These are phyloP conservation scores for Talaromyces sp. DNA, from an alignment of 2,329 filamentous ascomycete species.

Conservation along the genomic window DNA sequence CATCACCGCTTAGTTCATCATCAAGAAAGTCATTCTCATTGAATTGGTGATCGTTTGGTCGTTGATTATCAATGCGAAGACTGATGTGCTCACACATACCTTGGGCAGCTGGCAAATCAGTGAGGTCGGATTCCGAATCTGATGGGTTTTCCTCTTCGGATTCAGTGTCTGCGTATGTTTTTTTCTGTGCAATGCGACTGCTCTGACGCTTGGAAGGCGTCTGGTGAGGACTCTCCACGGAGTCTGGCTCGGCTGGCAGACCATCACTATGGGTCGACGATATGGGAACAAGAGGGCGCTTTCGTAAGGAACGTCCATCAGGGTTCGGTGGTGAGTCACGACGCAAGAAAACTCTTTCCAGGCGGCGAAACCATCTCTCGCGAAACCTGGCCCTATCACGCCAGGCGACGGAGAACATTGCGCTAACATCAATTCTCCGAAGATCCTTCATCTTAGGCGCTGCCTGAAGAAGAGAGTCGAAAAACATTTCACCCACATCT, in stretches of 20 bases:
- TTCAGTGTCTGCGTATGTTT: slow-evolving; percentile 27
- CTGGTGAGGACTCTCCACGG: slow-evolving; percentile 15
- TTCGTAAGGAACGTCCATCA: slow-evolving; percentile 28
- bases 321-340: slow-evolving; percentile 35
- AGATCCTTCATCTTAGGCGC: slow-evolving; percentile 68
- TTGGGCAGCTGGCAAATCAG: slow-evolving; percentile 43
- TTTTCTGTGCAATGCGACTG: slow-evolving; percentile 38
- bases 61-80: slow-evolving; percentile 64
- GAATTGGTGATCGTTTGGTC: slow-evolving; percentile 61
- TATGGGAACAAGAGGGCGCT: slow-evolving; percentile 10
- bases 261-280: slow-evolving; percentile 1
- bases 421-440: slow-evolving; percentile 71
- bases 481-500: slow-evolving; percentile 72
- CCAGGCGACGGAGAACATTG: slow-evolving; percentile 78
- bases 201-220: slow-evolving; percentile 44
- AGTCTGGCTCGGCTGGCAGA: slow-evolving; percentile 13
- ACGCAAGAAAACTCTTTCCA: slow-evolving; percentile 58
- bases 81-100: slow-evolving; percentile 62
- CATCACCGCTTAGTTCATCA: slow-evolving; percentile 61
- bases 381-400: slow-evolving; percentile 79
- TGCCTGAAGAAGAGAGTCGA: slow-evolving; percentile 74
- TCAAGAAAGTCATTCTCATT: slow-evolving; percentile 64
- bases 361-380: slow-evolving; percentile 71
- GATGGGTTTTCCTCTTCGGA: background rate
- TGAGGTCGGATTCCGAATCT: background rate